Conservation (phyloP, 75 land plant species). For the Pinus taeda region DNA sequence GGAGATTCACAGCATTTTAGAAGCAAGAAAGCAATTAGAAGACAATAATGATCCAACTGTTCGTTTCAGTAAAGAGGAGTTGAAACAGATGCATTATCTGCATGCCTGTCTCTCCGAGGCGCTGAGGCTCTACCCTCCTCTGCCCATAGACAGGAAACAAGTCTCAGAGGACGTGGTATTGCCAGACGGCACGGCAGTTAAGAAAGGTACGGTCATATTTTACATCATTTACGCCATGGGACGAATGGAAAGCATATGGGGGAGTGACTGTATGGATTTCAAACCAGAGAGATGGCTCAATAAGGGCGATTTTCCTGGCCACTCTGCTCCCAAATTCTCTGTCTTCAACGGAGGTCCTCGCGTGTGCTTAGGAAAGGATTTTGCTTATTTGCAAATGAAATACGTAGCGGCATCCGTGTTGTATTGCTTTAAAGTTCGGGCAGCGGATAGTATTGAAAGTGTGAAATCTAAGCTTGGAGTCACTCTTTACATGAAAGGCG, state of each 20-base stretch:
- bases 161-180: background rate
- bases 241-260: conserved; percentile 21
- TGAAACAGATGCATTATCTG: conserved; percentile 22
- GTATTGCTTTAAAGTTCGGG: no score
- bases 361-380: no score
- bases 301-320: background rate
- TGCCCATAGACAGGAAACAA: conserved; percentile 1
- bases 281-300: conserved; percentile 29
- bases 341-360: background rate
- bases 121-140: conserved; percentile 8
- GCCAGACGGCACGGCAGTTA: conserved; percentile 2
- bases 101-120: conserved; percentile 28
- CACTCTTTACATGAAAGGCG: no score
- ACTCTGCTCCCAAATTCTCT: background rate
- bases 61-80: background rate
- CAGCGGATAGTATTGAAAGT: no score
- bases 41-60: background rate
- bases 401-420: no score
- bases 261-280: conserved; percentile 21
- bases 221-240: conserved; percentile 11
- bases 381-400: no score
- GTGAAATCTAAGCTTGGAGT: no score
- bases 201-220: background rate
- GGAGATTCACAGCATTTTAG: conserved; percentile 1
- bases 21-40: background rate